Conservation (phyloP, 495 filamentous ascomycete genomes). For the Gamarada debralockiae region DNA sequence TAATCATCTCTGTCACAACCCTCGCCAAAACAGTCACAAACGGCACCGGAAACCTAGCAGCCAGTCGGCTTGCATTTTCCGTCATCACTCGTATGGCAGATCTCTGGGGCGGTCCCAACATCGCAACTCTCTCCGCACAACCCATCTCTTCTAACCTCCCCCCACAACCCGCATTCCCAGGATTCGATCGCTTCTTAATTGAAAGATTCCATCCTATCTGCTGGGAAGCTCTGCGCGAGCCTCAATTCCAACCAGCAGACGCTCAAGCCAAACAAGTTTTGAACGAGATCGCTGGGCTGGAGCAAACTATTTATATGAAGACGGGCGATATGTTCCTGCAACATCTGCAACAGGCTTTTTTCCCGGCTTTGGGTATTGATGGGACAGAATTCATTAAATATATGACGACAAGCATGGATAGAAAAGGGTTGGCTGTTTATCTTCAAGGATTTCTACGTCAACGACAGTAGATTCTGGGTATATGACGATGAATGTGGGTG, state of each 20-base stretch:
- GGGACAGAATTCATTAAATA: slow-evolving; percentile 44
- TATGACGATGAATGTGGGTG: slow-evolving; percentile 1
- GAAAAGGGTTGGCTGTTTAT: slow-evolving; percentile 44
- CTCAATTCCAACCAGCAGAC: slow-evolving; percentile 77
- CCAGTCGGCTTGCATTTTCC: slow-evolving; percentile 75
- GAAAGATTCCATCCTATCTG: slow-evolving; percentile 80
- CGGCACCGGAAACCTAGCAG: slow-evolving; percentile 59
- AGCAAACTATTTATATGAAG: slow-evolving; percentile 85
- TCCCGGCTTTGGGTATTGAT: slow-evolving; percentile 43
- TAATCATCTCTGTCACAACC: slow-evolving; percentile 78
- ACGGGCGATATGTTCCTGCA: slow-evolving; percentile 58
- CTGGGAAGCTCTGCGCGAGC: slow-evolving; percentile 76
- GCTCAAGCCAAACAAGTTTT: slow-evolving; percentile 81
- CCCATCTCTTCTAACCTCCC: slow-evolving; percentile 37
- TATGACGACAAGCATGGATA: slow-evolving; percentile 45
- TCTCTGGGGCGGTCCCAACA: slow-evolving; percentile 82
- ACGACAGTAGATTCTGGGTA: slow-evolving; percentile 4
- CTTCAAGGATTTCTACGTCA: slow-evolving; percentile 40
- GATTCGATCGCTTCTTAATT: slow-evolving; percentile 91
- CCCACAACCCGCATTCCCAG: slow-evolving; percentile 59
- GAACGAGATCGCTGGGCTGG: slow-evolving; percentile 75
- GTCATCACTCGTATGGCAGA: slow-evolving; percentile 73
- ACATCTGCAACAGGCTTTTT: slow-evolving; percentile 43
- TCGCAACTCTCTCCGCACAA: slow-evolving; percentile 48
- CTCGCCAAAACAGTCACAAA: slow-evolving; percentile 74